These are phyloP conservation scores for Pholiota molesta DNA, from an alignment of 768 basidiomycete genomes.

Conservation along the genomic window DNA sequence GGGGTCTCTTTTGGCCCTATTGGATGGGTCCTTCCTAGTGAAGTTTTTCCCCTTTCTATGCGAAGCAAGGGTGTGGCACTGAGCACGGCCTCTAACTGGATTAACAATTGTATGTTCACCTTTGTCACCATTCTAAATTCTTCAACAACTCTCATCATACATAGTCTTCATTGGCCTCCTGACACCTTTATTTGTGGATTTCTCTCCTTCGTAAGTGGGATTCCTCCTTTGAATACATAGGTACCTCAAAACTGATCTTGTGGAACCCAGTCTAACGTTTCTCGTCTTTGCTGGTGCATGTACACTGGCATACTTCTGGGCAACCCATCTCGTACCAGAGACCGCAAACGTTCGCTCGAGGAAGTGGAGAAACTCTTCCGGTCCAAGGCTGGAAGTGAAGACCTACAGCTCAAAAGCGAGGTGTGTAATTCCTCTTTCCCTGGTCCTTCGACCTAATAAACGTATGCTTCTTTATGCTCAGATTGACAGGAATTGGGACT, in stretches of 20 bases:
- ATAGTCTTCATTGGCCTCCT: slow-evolving; percentile 76
- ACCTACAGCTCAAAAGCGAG: slow-evolving; percentile 51
- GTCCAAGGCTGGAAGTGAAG: slow-evolving; percentile 59
- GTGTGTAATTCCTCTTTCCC: slow-evolving; percentile 36
- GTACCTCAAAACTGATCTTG: neutral
- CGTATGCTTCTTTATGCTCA: neutral
- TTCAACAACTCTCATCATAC: neutral
- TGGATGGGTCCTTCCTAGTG: slow-evolving; percentile 83
- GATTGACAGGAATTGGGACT: slow-evolving; percentile 12
- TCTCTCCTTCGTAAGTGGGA: slow-evolving; percentile 55
- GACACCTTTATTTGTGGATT: slow-evolving; percentile 66
- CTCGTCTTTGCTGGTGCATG: slow-evolving; percentile 67
- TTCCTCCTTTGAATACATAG: neutral
- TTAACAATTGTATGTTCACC: slow-evolving; percentile 67
- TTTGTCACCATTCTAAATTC: neutral
- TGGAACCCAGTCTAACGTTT: slow-evolving; percentile 60
- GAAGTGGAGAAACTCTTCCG: slow-evolving; percentile 74
- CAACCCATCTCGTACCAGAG: slow-evolving; percentile 70
- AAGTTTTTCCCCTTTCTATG: slow-evolving; percentile 80
- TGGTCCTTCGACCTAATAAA: neutral
- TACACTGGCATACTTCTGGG: slow-evolving; percentile 70
- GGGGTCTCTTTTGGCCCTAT: slow-evolving; percentile 80
- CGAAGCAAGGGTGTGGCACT: slow-evolving; percentile 83
- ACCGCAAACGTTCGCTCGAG: slow-evolving; percentile 78
- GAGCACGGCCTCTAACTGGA: slow-evolving; percentile 86